A percentile compares a stretch with the other conserved stretches of the same genome.
Evolutionary conservation across 2,329 filamentous ascomycete genomes (phyloP).

Genomic region (Dactylella cylindrospora): DNA sequence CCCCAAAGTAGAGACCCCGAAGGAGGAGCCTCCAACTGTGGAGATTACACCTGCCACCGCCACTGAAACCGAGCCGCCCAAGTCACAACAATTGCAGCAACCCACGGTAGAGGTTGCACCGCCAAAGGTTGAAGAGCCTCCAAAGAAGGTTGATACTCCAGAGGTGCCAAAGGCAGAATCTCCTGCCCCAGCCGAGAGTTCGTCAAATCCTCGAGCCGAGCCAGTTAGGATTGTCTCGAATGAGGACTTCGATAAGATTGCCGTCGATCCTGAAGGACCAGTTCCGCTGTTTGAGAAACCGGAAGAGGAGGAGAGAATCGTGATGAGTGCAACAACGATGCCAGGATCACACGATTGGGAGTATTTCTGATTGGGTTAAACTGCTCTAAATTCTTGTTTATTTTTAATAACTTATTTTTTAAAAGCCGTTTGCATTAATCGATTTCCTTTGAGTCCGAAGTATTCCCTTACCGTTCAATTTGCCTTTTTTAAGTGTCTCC

Average conservation of each 20-base stretch:
- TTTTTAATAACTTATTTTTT: constrained; percentile 10
- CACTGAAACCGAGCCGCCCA: constrained; percentile 13
- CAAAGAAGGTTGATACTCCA: too few species aligned
- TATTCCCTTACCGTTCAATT: too few species aligned
- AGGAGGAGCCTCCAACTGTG: constrained; percentile 27
- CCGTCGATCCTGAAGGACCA: constrained; percentile 35
- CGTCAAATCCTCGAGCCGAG: constrained; percentile 16
- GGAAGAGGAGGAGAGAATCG: constrained; percentile 29
- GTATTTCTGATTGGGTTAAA: constrained; percentile 20
- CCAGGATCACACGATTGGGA: constrained; percentile 35
- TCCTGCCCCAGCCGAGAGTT: constrained; percentile 12
- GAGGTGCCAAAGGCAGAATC: not conserved
- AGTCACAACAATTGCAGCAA: not conserved
- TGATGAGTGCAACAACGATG: constrained; percentile 37
- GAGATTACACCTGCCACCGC: constrained; percentile 35
- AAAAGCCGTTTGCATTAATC: constrained; percentile 26
- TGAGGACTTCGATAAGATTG: constrained; percentile 40
- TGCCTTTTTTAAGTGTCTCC: too few species aligned
- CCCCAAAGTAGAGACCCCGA: constrained; percentile 11
- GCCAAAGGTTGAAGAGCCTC: not conserved
- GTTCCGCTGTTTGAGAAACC: constrained; percentile 20
- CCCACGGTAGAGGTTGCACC: not conserved
- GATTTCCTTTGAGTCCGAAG: too few species aligned
- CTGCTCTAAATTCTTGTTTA: not conserved
- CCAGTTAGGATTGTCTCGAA: constrained; percentile 7